Evolutionary conservation across 305 asterid genomes (phyloP), one percentile per base, ranked within the genome.

Genomic region (Ajuga reptans): DNA sequence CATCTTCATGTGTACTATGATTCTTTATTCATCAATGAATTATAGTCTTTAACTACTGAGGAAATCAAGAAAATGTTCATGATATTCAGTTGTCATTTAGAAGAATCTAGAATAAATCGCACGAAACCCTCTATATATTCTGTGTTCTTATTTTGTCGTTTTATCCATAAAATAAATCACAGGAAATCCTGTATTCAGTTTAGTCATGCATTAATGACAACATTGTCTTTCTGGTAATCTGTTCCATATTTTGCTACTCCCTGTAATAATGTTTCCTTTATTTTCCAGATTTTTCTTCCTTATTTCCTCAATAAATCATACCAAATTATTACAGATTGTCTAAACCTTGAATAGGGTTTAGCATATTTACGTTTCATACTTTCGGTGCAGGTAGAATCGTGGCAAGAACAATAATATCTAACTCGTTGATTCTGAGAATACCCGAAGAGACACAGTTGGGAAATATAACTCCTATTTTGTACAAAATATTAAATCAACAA

Each of bases 241-340:
- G 16, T 10, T 47, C 68, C 50, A 53, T 37, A 43, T 42, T 39
- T 18, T 33, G 9, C 10, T 11, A 51, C 59, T 39, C 41, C 18
- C 36, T 39, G 57, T 53, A 58, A 43, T 41, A 43, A 49, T 54
- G 36, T 46, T 52, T 58, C 47, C 31, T 50, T 47, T 16, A 34
- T 50, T 2, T 39, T 8, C 47, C 43, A 77, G 69, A 77, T 72
- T 69, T 66, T 53, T 45, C 71, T 60, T 47, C 74, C 72, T 59
- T 65, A 49, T 64, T 69, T 73, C 8, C 63, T 29, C 6, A 29
- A 60, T 34, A 11, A 34, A 14, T 21, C 24, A 15, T 57, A 9
- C 3, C 14, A 31, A 31, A 15, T 9, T 21, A 52, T 62, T 17
- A 56, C 24, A 60, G 36, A 57, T 12, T 58, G 33, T 45, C 27